Evolutionary conservation across 2,329 filamentous ascomycete species (phyloP).

Genomic region (Paracoccidioides brasiliensis): DNA sequence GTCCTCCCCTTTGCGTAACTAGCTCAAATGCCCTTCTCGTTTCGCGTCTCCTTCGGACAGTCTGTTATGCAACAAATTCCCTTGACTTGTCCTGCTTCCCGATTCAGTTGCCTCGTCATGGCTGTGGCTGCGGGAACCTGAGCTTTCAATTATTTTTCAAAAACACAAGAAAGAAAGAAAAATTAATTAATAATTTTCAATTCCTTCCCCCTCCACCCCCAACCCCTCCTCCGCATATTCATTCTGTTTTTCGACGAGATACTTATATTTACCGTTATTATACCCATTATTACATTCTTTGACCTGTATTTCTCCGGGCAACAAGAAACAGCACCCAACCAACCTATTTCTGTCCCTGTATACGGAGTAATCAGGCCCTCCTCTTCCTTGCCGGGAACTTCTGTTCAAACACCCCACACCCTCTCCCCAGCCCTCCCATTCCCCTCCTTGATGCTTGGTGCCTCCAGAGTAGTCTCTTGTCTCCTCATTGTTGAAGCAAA

Average conservation of each 20-base stretch:
- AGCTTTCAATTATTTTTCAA: neutral
- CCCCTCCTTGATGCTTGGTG: constrained; percentile 5
- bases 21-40: neutral
- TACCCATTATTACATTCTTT: neutral
- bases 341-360: neutral
- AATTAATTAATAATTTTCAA: neutral
- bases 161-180: neutral
- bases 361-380: neutral
- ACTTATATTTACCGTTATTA: neutral
- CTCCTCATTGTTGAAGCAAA: neutral
- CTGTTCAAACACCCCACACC: neutral
- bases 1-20: neutral
- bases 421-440: neutral
- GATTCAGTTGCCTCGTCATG: neutral
- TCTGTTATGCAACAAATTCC: constrained; percentile 1
- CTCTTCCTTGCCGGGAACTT: constrained; percentile 2
- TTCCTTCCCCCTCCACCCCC: neutral
- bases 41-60: constrained; percentile 1
- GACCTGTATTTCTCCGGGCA: neutral
- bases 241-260: neutral
- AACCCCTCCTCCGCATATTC: neutral
- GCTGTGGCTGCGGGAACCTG: constrained; percentile 1
- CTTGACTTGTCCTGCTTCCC: neutral
- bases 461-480: neutral
- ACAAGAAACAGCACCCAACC: constrained; percentile 1